Conservation (phyloP, 257 asterid genomes). For the Prunella vulgaris region DNA sequence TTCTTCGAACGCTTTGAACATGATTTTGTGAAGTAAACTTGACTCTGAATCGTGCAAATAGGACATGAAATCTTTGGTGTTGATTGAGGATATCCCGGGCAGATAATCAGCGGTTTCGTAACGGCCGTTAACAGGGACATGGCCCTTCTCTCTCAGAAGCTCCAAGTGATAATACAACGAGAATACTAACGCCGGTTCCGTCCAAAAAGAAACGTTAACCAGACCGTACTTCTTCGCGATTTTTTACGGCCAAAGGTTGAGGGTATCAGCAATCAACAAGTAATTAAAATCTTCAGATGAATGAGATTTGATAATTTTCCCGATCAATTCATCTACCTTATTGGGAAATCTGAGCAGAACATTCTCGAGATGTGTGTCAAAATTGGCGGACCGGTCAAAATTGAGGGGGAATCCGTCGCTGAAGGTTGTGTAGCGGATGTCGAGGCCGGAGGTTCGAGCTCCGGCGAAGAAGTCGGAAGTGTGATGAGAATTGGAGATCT, state of each 20-base stretch:
- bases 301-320: constrained; percentile 12
- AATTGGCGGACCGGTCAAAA: constrained; percentile 30
- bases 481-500: constrained; percentile 49
- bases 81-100: constrained; percentile 54
- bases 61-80: constrained; percentile 51
- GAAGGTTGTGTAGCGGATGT: constrained; percentile 49
- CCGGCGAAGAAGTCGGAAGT: constrained; percentile 44
- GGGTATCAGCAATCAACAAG: constrained; percentile 49
- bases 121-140: constrained; percentile 32
- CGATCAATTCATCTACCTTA: constrained; percentile 37
- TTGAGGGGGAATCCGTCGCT: constrained; percentile 49
- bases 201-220: constrained; percentile 54
- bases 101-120: constrained; percentile 37
- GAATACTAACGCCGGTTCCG: constrained; percentile 51
- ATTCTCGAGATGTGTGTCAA: constrained; percentile 15
- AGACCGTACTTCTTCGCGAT: constrained; percentile 39
- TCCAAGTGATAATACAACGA: constrained; percentile 44
- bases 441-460: constrained; percentile 49
- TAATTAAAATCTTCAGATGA: constrained; percentile 15
- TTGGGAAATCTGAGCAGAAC: constrained; percentile 27
- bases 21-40: constrained; percentile 20
- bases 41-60: constrained; percentile 36
- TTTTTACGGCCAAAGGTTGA: constrained; percentile 35
- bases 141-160: constrained; percentile 41
- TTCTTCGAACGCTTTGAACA: constrained; percentile 38